Conservation (phyloP, 805 yeast genomes). For the Dipodascopsis uninucleata region DNA sequence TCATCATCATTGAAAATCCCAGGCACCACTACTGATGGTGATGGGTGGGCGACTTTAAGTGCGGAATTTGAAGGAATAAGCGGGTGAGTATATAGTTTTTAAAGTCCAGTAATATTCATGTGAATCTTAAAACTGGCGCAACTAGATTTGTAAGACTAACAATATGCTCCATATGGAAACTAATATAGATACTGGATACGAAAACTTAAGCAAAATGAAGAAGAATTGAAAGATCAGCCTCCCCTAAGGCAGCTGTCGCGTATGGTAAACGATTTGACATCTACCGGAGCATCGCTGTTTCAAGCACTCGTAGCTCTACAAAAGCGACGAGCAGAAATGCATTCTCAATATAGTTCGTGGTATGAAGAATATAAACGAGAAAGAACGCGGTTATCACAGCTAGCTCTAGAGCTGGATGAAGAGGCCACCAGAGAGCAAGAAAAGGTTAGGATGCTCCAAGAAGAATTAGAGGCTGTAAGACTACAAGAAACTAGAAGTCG, state of each 20-base stretch:
- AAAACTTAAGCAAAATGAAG: constrained; percentile 9
- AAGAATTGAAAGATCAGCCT: constrained; percentile 4
- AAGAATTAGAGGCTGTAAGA: not conserved
- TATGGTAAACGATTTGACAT: constrained; percentile 10
- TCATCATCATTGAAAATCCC: constrained; percentile 12
- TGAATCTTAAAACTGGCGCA: too few species aligned
- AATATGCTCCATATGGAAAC: too few species aligned
- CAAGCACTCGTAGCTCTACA: constrained; percentile 19
- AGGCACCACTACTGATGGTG: constrained; percentile 1
- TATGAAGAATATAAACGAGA: constrained; percentile 12
- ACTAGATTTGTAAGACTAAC: too few species aligned
- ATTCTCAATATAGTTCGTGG: constrained; percentile 17
- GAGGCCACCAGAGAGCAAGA: constrained; percentile 11
- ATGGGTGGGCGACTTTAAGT: constrained; percentile 16
- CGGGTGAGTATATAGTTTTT: constrained; percentile 5
- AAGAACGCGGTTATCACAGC: constrained; percentile 11
- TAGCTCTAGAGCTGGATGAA: constrained; percentile 17
- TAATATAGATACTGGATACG: constrained; percentile 14
- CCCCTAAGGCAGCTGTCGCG: constrained; percentile 12
- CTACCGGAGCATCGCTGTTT: constrained; percentile 19
- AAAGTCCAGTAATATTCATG: too few species aligned
- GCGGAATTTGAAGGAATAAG: constrained; percentile 21
- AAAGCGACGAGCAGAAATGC: constrained; percentile 20
- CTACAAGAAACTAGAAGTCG: constrained; percentile 7
- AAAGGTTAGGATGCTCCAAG: constrained; percentile 4